A percentile compares a stretch with the other conserved stretches of the same genome.
Evolutionary conservation across 1,139 yeast genomes (phyloP).

Genomic region (Taphrina deformans): DNA sequence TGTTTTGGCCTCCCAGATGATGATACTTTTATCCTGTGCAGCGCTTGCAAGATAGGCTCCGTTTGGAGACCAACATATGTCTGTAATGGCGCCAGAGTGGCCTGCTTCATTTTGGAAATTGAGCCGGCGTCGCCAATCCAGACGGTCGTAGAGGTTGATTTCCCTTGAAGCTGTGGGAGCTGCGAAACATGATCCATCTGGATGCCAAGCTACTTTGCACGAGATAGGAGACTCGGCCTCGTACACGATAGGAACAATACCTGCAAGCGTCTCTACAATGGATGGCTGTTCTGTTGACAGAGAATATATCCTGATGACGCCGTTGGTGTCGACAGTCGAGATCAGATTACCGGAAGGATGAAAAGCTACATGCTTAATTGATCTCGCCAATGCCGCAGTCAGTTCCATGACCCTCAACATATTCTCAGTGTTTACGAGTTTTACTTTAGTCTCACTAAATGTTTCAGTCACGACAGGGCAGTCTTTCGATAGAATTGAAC

Average conservation of each 20-base stretch:
- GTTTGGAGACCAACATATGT: constrained; percentile 60
- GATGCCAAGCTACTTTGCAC: constrained; percentile 59
- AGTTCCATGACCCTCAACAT: constrained; percentile 47
- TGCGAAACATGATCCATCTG: constrained; percentile 64
- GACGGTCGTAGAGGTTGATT: constrained; percentile 45
- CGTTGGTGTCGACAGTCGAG: constrained; percentile 66
- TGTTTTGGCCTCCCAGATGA: constrained; percentile 55
- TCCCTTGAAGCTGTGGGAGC: constrained; percentile 52
- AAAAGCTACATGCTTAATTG: constrained; percentile 60
- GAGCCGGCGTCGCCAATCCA: constrained; percentile 38
- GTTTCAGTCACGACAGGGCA: too few species aligned
- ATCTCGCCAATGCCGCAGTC: constrained; percentile 40
- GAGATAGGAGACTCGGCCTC: constrained; percentile 49
- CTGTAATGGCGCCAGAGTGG: constrained; percentile 52
- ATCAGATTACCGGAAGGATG: constrained; percentile 61
- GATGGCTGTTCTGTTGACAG: constrained; percentile 52
- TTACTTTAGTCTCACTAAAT: constrained; percentile 56
- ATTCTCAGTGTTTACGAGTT: constrained; percentile 55
- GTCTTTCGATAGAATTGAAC: too few species aligned
- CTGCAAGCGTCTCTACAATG: constrained; percentile 50
- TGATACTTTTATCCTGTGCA: constrained; percentile 54
- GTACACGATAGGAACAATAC: constrained; percentile 44
- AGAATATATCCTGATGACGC: constrained; percentile 65
- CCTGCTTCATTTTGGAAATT: constrained; percentile 38
- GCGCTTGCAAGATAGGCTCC: constrained; percentile 57